Conservation (phyloP, 1,139 yeast species). For the Sugiyamaella xylanicola region DNA sequence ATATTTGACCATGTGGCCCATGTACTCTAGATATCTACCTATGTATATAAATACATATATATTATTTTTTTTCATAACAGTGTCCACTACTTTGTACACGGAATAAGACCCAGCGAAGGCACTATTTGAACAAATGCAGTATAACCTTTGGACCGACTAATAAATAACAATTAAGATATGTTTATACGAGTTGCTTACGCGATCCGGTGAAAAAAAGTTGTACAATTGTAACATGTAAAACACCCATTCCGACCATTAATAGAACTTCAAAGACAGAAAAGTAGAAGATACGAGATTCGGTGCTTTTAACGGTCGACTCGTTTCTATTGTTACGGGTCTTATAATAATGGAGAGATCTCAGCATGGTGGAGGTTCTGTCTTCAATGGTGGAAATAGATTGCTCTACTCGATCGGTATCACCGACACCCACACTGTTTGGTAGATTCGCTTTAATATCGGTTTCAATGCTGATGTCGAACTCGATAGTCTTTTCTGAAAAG, state of each 20-base stretch:
- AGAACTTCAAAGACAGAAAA: constrained; percentile 80
- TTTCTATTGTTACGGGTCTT: constrained; percentile 91
- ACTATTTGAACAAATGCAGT: too few relatives aligned
- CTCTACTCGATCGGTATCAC: constrained; percentile 53
- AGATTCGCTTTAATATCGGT: constrained; percentile 63
- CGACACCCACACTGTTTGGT: constrained; percentile 59
- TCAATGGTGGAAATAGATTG: constrained; percentile 62
- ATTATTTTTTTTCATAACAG: neutral
- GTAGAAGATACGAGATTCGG: constrained; percentile 83
- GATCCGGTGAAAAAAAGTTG: constrained; percentile 65
- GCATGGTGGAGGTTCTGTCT: constrained; percentile 62
- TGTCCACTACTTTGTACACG: too few relatives aligned
- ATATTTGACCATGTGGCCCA: neutral
- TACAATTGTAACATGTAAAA: constrained; percentile 77
- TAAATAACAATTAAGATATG: constrained; percentile 3
- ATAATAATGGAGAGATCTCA: constrained; percentile 74
- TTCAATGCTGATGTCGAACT: constrained; percentile 67
- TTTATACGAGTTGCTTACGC: constrained; percentile 12
- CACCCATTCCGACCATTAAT: constrained; percentile 84
- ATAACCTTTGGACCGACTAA: neutral
- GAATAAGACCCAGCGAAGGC: too few relatives aligned
- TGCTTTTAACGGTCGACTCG: constrained; percentile 86
- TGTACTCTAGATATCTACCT: constrained; percentile 14
- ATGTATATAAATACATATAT: neutral
- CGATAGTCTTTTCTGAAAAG: constrained; percentile 83